phyloP scores from a whole-genome alignment of 2,329 filamentous ascomycete species.

The Microsporum audouinii region DNA sequence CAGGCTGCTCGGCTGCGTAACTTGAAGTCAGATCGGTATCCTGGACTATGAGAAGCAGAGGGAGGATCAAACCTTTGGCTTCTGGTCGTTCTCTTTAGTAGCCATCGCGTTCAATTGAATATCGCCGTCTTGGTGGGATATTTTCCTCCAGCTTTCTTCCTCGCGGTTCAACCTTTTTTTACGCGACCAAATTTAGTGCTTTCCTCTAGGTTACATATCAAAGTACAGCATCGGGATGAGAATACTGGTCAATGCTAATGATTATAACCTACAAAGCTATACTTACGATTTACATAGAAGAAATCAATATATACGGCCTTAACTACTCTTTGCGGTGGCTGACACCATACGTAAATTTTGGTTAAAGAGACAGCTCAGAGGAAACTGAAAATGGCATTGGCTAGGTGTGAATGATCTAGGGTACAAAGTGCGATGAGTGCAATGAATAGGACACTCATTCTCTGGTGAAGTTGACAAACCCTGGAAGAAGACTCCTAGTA shows the following conservation, averaged over 20 bases:
- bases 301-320: too few relatives aligned
- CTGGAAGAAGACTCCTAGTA: not conserved
- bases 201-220: too few relatives aligned
- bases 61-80: constrained; percentile 26
- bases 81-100: constrained; percentile 27
- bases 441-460: not conserved
- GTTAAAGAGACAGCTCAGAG: not conserved
- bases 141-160: not conserved
- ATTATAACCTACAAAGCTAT: too few relatives aligned
- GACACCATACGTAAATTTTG: not conserved
- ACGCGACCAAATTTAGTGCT: not conserved
- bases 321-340: too few relatives aligned
- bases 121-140: not conserved
- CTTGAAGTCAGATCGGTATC: not conserved
- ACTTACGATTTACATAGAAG: too few relatives aligned
- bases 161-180: not conserved
- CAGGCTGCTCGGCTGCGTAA: constrained; percentile 57
- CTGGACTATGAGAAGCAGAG: not conserved
- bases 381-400: not conserved
- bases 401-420: not conserved
- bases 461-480: not conserved
- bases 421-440: not conserved
- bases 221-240: too few relatives aligned
- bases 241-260: too few relatives aligned
- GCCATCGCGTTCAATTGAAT: constrained; percentile 4